phyloP scores from a whole-genome alignment of 768 basidiomycete genomes.

The Lyophyllum decastes region DNA sequence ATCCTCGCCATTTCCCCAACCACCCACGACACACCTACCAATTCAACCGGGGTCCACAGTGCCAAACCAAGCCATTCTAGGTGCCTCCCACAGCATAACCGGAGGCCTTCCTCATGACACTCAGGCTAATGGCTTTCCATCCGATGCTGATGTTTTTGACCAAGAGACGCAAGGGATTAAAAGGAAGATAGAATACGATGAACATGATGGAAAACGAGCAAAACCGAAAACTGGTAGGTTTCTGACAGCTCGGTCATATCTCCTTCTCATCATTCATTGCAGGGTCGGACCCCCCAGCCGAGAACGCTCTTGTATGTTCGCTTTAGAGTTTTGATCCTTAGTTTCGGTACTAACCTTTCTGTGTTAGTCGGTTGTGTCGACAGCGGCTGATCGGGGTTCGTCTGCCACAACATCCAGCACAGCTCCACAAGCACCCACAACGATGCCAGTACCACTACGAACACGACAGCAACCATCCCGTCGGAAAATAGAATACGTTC shows the following conservation, averaged over 20 bases:
- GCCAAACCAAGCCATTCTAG: slow-evolving; percentile 24
- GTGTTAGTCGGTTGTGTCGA: slow-evolving; percentile 29
- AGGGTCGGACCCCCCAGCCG: slow-evolving; percentile 45
- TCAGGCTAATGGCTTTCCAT: slow-evolving; percentile 8
- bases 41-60: slow-evolving; percentile 32
- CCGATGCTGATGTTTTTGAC: slow-evolving; percentile 49
- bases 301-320: slow-evolving; percentile 43
- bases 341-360: slow-evolving; percentile 7
- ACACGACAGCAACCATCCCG: slow-evolving; percentile 55
- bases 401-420: slow-evolving; percentile 22
- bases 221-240: slow-evolving; percentile 72
- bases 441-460: slow-evolving; percentile 32
- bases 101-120: slow-evolving; percentile 13
- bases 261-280: slow-evolving; percentile 5
- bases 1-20: slow-evolving; percentile 19
- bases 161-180: slow-evolving; percentile 68
- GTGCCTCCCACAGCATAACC: slow-evolving; percentile 18
- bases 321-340: slow-evolving; percentile 9
- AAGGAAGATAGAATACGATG: slow-evolving; percentile 69
- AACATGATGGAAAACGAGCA: slow-evolving; percentile 66
- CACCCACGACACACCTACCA: slow-evolving; percentile 28
- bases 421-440: slow-evolving; percentile 28
- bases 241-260: slow-evolving; percentile 6
- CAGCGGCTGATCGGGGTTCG: slow-evolving; percentile 27
- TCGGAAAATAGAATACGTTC: slow-evolving; percentile 88